Conservation (phyloP, 1,284 basidiomycete species). For the Omphalotus olearius region DNA sequence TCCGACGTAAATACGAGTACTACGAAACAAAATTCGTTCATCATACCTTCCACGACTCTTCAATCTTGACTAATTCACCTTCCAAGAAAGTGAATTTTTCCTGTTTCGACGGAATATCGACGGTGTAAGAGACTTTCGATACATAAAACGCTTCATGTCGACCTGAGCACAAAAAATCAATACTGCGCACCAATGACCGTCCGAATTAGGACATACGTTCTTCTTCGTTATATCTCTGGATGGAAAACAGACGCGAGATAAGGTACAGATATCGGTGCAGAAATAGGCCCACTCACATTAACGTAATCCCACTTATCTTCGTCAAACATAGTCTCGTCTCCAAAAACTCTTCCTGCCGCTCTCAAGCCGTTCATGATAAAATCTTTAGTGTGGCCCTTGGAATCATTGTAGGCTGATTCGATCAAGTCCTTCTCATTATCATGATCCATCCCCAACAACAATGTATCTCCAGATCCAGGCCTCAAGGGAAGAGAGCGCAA, state of each 20-base stretch:
- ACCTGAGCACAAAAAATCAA: constrained; percentile 39
- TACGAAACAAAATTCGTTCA: not conserved
- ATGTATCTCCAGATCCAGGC: constrained; percentile 64
- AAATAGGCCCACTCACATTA: constrained; percentile 24
- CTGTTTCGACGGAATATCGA: constrained; percentile 48
- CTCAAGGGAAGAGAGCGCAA: constrained; percentile 78
- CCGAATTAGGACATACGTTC: constrained; percentile 48
- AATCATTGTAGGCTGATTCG: constrained; percentile 83
- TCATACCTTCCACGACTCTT: constrained; percentile 78
- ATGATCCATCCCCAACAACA: constrained; percentile 84
- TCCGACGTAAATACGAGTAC: not conserved
- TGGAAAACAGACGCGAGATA: not conserved
- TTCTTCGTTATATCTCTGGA: constrained; percentile 65
- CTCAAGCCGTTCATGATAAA: constrained; percentile 93
- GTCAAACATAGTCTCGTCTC: constrained; percentile 58
- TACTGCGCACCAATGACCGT: constrained; percentile 1
- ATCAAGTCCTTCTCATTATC: constrained; percentile 66
- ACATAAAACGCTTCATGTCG: constrained; percentile 86
- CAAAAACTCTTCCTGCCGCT: constrained; percentile 56
- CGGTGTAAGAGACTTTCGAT: constrained; percentile 59
- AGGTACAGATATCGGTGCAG: not conserved
- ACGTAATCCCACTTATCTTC: constrained; percentile 82
- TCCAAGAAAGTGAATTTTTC: constrained; percentile 49
- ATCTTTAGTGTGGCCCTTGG: constrained; percentile 67
- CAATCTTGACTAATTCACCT: constrained; percentile 83